Percentiles rank a stretch among this genome's conserved stretches.
These are phyloP conservation scores for Penicillium silybi DNA, from an alignment of 495 filamentous ascomycete species.

Conservation along the genomic window DNA sequence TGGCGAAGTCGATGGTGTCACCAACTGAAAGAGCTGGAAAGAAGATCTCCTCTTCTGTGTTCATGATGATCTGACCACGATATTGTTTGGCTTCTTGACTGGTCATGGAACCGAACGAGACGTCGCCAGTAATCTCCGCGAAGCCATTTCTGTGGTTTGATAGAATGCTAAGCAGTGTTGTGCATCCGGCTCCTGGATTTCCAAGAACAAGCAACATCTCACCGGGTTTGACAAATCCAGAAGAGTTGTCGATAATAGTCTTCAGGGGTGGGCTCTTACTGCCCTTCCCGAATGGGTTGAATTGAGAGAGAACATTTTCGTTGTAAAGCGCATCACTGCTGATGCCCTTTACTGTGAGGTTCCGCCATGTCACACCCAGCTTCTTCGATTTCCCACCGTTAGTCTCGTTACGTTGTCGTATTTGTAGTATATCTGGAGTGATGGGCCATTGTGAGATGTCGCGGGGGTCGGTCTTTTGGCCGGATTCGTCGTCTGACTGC, in stretches of 20 bases:
- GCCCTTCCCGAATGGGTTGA: slow-evolving; percentile 37
- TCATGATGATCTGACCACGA: slow-evolving; percentile 64
- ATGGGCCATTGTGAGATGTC: too few species aligned
- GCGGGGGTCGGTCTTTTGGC: too few species aligned
- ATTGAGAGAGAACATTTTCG: slow-evolving; percentile 47
- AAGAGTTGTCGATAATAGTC: slow-evolving; percentile 26
- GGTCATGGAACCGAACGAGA: slow-evolving; percentile 53
- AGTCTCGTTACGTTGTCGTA: too few species aligned
- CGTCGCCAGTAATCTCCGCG: slow-evolving; percentile 50
- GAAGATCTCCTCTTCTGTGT: slow-evolving; percentile 63
- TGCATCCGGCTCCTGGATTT: slow-evolving; percentile 35
- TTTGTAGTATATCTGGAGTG: too few species aligned
- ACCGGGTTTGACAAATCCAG: slow-evolving; percentile 46
- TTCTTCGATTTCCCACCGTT: slow-evolving; percentile 15
- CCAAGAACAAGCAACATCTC: slow-evolving; percentile 41
- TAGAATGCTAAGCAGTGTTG: slow-evolving; percentile 58
- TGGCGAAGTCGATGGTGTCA: slow-evolving; percentile 65
- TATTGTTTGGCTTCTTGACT: slow-evolving; percentile 53
- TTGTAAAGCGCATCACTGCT: slow-evolving; percentile 36
- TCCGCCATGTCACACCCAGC: slow-evolving; percentile 51
- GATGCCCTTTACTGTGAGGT: slow-evolving; percentile 34
- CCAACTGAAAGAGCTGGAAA: slow-evolving; percentile 62
- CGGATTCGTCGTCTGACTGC: too few species aligned
- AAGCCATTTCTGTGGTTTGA: slow-evolving; percentile 65
- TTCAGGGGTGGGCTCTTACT: slow-evolving; percentile 26